Evolutionary conservation across 1,284 basidiomycete genomes (phyloP).

Genomic region (Irpex rosettiformis): DNA sequence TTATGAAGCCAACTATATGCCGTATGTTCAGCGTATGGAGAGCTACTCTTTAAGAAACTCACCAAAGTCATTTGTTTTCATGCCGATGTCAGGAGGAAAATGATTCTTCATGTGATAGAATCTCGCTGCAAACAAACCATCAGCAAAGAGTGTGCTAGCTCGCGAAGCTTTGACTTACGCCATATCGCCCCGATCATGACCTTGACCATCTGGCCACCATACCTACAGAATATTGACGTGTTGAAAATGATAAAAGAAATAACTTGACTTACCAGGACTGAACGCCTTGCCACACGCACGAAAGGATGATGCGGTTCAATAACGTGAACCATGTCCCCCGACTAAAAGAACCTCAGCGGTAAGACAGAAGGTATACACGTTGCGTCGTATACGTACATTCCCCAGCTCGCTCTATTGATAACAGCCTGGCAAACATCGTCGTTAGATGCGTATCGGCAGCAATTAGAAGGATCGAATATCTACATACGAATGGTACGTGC

Average conservation of each 20-base stretch:
- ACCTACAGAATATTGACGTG: constrained; percentile 17
- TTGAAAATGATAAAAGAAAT: neutral
- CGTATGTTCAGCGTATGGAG: constrained; percentile 2
- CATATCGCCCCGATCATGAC: constrained; percentile 32
- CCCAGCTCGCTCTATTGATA: constrained; percentile 28
- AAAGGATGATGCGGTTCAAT: constrained; percentile 28
- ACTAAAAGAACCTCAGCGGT: constrained; percentile 14
- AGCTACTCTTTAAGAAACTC: constrained; percentile 2
- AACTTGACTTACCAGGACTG: constrained; percentile 14
- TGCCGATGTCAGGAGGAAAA: constrained; percentile 24
- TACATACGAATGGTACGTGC: constrained; percentile 30
- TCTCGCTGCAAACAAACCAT: constrained; percentile 21
- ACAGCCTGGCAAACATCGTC: constrained; percentile 20
- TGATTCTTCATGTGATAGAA: constrained; percentile 31
- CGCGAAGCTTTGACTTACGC: constrained; percentile 22
- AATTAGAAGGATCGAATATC: neutral
- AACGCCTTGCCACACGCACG: constrained; percentile 30
- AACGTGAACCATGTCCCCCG: constrained; percentile 28
- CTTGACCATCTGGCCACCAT: constrained; percentile 32
- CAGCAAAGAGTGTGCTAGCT: neutral
- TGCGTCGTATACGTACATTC: constrained; percentile 28
- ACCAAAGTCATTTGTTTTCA: constrained; percentile 34
- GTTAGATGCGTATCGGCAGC: neutral
- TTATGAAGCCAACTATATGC: constrained; percentile 24
- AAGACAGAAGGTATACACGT: too few species aligned